Evolutionary conservation across 1,284 basidiomycete species (phyloP).

Genomic region (Boletus hoseneyae): DNA sequence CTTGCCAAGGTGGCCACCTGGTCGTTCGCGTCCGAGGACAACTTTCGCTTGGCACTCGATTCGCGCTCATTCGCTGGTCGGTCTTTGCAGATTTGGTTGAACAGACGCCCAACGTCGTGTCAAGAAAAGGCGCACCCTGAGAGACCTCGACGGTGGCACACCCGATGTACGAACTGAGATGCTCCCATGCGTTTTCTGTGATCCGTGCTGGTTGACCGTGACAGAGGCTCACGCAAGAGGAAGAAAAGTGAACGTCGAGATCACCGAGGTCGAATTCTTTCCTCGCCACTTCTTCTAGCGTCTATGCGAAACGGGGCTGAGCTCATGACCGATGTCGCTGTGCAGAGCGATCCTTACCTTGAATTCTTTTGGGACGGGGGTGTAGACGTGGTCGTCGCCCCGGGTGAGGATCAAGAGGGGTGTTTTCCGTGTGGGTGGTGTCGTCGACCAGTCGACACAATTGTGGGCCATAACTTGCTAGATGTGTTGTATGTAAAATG

Average conservation of each 20-base stretch:
- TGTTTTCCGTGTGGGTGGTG: constrained; percentile 21
- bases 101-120: neutral
- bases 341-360: constrained; percentile 6
- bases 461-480: constrained; percentile 20
- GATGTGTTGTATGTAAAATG: too few species aligned
- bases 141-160: constrained; percentile 19
- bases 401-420: constrained; percentile 21
- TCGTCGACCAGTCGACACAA: constrained; percentile 25
- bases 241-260: constrained; percentile 13
- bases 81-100: neutral
- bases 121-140: constrained; percentile 2
- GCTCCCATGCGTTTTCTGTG: constrained; percentile 20
- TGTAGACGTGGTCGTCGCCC: constrained; percentile 21
- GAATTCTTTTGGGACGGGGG: constrained; percentile 20
- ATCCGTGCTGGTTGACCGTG: constrained; percentile 21
- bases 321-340: neutral
- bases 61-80: neutral
- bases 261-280: constrained; percentile 23
- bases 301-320: constrained; percentile 5
- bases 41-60: neutral
- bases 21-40: neutral
- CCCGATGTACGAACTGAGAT: constrained; percentile 22
- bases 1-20: neutral
- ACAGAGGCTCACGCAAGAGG: constrained; percentile 25
- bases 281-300: constrained; percentile 17